Conservation (phyloP, 306 rosid species). For the Vigna mungo region DNA sequence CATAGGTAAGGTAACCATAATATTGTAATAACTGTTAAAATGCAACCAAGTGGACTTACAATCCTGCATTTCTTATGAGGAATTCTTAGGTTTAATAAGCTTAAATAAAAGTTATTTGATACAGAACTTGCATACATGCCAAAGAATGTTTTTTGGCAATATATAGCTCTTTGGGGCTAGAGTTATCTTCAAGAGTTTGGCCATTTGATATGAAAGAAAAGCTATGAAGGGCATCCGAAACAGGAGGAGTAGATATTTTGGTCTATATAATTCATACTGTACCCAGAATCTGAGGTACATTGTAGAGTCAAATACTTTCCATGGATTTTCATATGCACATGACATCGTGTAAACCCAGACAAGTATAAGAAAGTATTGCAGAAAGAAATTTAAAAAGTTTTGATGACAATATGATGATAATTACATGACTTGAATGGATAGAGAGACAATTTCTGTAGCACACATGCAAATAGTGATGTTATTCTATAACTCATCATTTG, state of each 20-base stretch:
- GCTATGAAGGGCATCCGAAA: slow-evolving; percentile 20
- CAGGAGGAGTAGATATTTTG: slow-evolving; percentile 6
- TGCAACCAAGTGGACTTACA: no score
- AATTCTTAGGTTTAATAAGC: slow-evolving; percentile 24
- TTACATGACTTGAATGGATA: not conserved
- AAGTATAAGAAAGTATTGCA: not conserved
- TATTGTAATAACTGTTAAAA: slow-evolving; percentile 28
- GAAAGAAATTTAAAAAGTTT: not conserved
- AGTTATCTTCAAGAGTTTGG: slow-evolving; percentile 17
- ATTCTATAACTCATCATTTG: slow-evolving; percentile 4
- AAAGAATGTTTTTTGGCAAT: slow-evolving; percentile 1
- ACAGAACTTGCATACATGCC: slow-evolving; percentile 23
- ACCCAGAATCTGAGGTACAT: slow-evolving; percentile 14
- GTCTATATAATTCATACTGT: slow-evolving; percentile 19
- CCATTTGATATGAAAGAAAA: slow-evolving; percentile 25
- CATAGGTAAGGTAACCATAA: slow-evolving; percentile 25
- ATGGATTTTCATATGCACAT: not conserved
- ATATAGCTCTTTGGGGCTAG: slow-evolving; percentile 6
- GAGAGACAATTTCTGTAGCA: not conserved
- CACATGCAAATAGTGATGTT: slow-evolving; percentile 25
- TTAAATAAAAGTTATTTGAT: slow-evolving; percentile 14
- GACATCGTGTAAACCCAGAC: slow-evolving; percentile 7
- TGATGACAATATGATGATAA: not conserved
- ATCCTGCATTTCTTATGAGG: slow-evolving; percentile 9
- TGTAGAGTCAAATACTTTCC: slow-evolving; percentile 20